Base-by-base conservation (phyloP, 106 monocot species). In the Phalaenopsis equestris region DNA sequence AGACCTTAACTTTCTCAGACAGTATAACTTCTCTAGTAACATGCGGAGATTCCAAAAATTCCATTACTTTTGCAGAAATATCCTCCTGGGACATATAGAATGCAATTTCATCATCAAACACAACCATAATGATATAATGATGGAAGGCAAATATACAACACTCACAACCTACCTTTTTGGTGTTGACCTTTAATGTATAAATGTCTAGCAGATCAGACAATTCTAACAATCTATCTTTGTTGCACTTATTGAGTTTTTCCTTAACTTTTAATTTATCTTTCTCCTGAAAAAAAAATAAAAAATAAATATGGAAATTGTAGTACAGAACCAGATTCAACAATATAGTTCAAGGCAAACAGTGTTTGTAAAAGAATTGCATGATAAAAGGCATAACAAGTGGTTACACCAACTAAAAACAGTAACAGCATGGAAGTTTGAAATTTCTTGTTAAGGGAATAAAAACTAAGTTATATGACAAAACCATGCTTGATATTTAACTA, bases 11-110 rank as follows among this genome's bases (percentile, higher is more conserved):
- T 45, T 81, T 78, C 36, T 94, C 92, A 81, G 94, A 76, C 58
- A 98, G 89, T 61, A 94, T 5, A 82, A 94, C 80, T 86, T 98
- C 97, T 81, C 94, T 87, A 8, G 90, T 98, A 74, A 87, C 80
- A 86, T 84, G 84, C 72, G 97, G 97, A 81, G 90, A 89, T 78
- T 86, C 90, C 77, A 98, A 78, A 82, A 98, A 98, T 70, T 92
- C 88, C 45, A 94, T 42, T 79, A 98, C 73, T 61, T 90, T 92
- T 81, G 77, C 77, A 3, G 41, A 75, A 6, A 86, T 48, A 24
- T 91, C 91, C 65, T 88, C 88, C 91, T 91, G 78, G 49, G 47
- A 38, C 43, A 85, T 19, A 45, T 47, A 8, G 79, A 6, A 16
- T 17, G 9, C 75, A 42, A n/a, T 15, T 46, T 42, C 12, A 36